Evolutionary conservation across 345 rosid species (phyloP).

Genomic region (Eucalyptus tenuipes): DNA sequence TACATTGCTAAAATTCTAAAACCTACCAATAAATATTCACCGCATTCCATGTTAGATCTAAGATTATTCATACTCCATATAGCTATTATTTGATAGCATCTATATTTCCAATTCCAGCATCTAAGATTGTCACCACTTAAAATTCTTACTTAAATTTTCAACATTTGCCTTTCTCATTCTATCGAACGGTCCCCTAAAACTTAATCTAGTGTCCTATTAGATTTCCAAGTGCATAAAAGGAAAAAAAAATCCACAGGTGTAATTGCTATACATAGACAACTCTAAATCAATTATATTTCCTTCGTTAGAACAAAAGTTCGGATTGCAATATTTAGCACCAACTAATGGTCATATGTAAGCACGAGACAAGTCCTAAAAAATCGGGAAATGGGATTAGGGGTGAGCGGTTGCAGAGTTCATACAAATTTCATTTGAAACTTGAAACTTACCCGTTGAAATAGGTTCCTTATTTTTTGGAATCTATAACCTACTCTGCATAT

Average conservation of each 20-base stretch:
- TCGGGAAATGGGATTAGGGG: too few species aligned
- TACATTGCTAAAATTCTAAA: not conserved
- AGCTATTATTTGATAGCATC: not conserved
- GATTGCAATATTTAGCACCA: not conserved
- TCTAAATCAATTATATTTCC: not conserved
- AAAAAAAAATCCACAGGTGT: not conserved
- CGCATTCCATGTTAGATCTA: not conserved
- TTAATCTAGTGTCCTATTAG: not conserved
- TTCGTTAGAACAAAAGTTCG: not conserved
- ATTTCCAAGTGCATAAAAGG: not conserved
- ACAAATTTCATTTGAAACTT: too few species aligned
- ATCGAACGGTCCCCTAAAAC: not conserved
- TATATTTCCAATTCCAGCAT: not conserved
- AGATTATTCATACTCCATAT: not conserved
- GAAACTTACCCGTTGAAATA: rapidly evolving
- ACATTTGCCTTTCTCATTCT: not conserved
- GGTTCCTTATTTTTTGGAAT: too few species aligned
- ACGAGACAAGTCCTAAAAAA: too few species aligned
- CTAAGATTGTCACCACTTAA: not conserved
- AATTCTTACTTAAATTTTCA: not conserved
- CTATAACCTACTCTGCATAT: too few species aligned
- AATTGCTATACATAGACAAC: not conserved
- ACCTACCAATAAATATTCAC: not conserved
- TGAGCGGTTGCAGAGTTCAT: too few species aligned
- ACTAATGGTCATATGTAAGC: not conserved